Conservation (phyloP, 75 land plant genomes). For the Pseudotsuga menziesii region DNA sequence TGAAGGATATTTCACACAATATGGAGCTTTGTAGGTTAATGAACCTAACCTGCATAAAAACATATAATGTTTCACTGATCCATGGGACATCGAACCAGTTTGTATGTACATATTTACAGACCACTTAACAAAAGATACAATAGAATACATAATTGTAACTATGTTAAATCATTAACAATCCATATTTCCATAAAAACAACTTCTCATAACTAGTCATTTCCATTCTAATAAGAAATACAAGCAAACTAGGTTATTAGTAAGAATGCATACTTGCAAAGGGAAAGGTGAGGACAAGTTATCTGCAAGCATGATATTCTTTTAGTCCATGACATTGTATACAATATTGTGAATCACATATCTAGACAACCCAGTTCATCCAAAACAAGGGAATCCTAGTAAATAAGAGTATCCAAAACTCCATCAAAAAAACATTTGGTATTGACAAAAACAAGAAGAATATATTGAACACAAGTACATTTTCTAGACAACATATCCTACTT, state of each 20-base stretch:
- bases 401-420: not conserved
- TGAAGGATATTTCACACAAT: constrained; percentile 90
- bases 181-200: not conserved
- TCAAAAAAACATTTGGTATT: not conserved
- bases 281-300: constrained; percentile 95
- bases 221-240: not conserved
- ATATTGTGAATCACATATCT: constrained; percentile 95
- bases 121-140: not conserved
- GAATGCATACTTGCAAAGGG: constrained; percentile 72
- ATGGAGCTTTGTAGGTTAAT: constrained; percentile 83
- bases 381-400: constrained; percentile 83
- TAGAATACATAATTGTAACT: not conserved
- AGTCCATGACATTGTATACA: constrained; percentile 96
- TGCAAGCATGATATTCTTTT: constrained; percentile 91
- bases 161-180: not conserved
- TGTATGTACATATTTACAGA: not conserved
- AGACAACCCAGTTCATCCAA: constrained; percentile 96
- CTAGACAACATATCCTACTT: constrained; percentile 39
- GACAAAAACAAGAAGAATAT: not conserved
- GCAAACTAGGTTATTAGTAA: not conserved
- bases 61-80: not conserved
- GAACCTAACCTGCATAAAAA: constrained; percentile 69
- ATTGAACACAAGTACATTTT: not conserved
- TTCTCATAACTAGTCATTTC: not conserved
- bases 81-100: not conserved